phyloP scores from a whole-genome alignment of 305 asterid species.

The Rubia balearica region DNA sequence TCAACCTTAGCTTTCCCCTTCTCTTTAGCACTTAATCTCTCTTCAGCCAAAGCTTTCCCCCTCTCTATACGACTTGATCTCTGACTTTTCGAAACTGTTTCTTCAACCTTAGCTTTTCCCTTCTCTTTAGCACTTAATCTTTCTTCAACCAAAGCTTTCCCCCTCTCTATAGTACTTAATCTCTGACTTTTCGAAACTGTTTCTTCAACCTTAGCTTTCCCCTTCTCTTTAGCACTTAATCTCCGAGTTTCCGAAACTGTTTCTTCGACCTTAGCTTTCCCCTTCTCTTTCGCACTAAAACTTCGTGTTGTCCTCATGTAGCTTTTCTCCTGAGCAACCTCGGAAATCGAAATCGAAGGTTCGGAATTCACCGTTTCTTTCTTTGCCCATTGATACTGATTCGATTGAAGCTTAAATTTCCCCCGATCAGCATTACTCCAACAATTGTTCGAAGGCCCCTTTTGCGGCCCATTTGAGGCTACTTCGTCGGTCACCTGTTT shows the following conservation, averaged over 20 bases:
- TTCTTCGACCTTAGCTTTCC: neutral
- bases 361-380: neutral
- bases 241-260: neutral
- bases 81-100: neutral
- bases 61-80: no score
- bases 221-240: neutral
- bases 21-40: neutral
- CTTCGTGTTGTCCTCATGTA: neutral
- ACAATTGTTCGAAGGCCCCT: neutral
- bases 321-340: neutral
- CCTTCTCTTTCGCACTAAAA: neutral
- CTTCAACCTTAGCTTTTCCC: slow-evolving; percentile 3
- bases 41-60: no score
- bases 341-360: neutral
- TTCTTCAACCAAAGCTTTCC: no score
- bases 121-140: neutral
- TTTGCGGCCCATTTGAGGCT: neutral
- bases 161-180: no score
- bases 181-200: neutral
- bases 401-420: neutral
- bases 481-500: neutral
- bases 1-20: slow-evolving; percentile 2
- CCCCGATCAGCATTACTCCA: no score
- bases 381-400: neutral
- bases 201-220: neutral